Conservation (phyloP, 2,329 filamentous ascomycete genomes). For the Trichoderma sp. region DNA sequence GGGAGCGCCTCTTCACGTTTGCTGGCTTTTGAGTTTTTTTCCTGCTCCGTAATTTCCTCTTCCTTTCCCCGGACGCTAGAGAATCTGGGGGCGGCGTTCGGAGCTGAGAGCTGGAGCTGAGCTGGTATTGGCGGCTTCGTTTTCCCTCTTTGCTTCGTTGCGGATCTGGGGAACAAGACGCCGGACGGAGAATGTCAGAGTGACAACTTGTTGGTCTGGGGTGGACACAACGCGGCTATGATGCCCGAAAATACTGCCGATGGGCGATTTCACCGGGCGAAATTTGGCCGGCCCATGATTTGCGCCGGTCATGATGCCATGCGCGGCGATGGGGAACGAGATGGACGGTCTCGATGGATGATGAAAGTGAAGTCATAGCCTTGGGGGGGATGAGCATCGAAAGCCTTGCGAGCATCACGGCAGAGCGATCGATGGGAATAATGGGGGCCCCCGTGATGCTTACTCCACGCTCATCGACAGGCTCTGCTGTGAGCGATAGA, state of each 20-base stretch:
- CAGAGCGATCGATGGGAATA: neutral
- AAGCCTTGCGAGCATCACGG: neutral
- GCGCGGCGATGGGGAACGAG: neutral
- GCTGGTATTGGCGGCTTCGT: neutral
- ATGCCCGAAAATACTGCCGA: neutral
- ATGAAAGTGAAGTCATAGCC: constrained; percentile 12
- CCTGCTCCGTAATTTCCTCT: neutral
- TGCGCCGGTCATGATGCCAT: neutral
- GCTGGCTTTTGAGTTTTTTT: neutral
- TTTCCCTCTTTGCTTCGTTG: neutral
- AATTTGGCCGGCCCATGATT: neutral
- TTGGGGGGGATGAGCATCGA: neutral
- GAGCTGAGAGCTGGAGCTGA: neutral
- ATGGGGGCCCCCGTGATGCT: constrained; percentile 1
- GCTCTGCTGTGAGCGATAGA: neutral
- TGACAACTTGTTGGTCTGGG: neutral
- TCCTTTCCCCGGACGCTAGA: neutral
- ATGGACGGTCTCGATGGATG: neutral
- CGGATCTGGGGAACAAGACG: neutral
- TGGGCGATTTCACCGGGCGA: neutral
- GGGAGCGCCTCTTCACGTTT: neutral
- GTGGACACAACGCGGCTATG: neutral
- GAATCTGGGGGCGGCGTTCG: neutral
- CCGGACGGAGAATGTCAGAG: neutral
- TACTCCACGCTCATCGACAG: neutral